Evolutionary conservation across 1,284 basidiomycete species (phyloP), one percentile per base, ranked within the genome.

Genomic region (Ustilago nuda): DNA sequence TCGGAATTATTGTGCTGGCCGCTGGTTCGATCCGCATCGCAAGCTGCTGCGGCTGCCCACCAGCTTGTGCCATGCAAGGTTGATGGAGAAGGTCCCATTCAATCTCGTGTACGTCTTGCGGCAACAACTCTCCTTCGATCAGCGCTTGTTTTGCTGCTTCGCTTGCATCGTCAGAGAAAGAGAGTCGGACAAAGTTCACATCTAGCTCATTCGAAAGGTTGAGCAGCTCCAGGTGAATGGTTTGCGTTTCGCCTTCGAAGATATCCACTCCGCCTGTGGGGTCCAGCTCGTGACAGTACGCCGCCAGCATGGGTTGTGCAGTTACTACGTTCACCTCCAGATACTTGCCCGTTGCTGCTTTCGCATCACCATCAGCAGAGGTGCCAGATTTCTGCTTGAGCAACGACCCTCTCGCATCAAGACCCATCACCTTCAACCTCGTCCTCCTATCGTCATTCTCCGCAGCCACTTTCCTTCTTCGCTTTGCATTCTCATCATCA

Each of bases 171-270:
- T 99, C 96, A 59, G 93, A 92, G 80, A 97, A 97, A 0, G 90
- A 90, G 19, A 98, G 87, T 36, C 91, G 90, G 66, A 98, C 82
- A 82, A 94, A 95, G 86, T 98, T 92, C 56, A 98, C 90, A 0
- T 93, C 91, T 33, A 95, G 86, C 0, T 88, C 74, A 3, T 46
- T 17, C 0, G 94, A 95, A 4, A 55, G 32, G 82, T 99, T 99
- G 85, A 95, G 93, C 12, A 99, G 87, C 0, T 92, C 94, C 57
- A 98, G 89, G 4, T 91, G 91, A 57, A 98, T 91, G 0, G 87
- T 90, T 1, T 92, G 92, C 92, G 87, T 91, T 88, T 99, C 96
- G 50, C 96, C 96, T 61, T 96, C 91, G 82, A 94, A 96, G 59
- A 99, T 87, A 92, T 96, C 95, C 33, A 98, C 88, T 0, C 94